These are phyloP conservation scores for Acidiella bohemica DNA, from an alignment of 495 filamentous ascomycete species.

Conservation along the genomic window DNA sequence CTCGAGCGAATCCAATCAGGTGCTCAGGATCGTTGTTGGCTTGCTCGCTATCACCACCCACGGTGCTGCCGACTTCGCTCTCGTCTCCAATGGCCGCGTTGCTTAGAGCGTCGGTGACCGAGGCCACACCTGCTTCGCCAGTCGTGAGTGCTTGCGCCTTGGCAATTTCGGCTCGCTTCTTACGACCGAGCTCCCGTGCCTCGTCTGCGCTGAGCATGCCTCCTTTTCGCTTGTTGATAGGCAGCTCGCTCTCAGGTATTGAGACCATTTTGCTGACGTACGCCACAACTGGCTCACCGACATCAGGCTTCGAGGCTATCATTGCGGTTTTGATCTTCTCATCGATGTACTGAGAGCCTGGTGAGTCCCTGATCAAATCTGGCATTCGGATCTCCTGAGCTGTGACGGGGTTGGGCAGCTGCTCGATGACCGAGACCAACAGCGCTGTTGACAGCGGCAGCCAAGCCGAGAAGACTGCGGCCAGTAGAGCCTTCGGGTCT, in stretches of 20 bases:
- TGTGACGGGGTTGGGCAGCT: constrained; percentile 70
- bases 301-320: constrained; percentile 55
- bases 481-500: constrained; percentile 72
- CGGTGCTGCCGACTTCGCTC: constrained; percentile 19
- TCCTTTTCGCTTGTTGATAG: constrained; percentile 57
- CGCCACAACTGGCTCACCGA: constrained; percentile 68
- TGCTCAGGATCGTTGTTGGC: constrained; percentile 58
- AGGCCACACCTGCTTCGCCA: constrained; percentile 27
- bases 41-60: constrained; percentile 23
- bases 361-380: constrained; percentile 63
- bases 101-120: constrained; percentile 42
- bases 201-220: constrained; percentile 74
- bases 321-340: constrained; percentile 60
- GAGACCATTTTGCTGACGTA: constrained; percentile 99
- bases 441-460: constrained; percentile 85
- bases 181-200: constrained; percentile 72
- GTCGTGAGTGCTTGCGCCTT: constrained; percentile 51
- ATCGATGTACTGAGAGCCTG: constrained; percentile 57
- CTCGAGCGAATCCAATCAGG: constrained; percentile 84
- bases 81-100: constrained; percentile 36
- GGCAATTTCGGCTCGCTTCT: constrained; percentile 76
- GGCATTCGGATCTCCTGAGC: constrained; percentile 77
- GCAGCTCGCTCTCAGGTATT: constrained; percentile 78
- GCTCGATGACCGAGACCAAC: constrained; percentile 84
- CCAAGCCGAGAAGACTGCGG: constrained; percentile 77